A percentile compares a stretch with the other conserved stretches of the same genome.
Evolutionary conservation across 2,329 filamentous ascomycete species (phyloP).

Genomic region (Blumeria graminis): DNA sequence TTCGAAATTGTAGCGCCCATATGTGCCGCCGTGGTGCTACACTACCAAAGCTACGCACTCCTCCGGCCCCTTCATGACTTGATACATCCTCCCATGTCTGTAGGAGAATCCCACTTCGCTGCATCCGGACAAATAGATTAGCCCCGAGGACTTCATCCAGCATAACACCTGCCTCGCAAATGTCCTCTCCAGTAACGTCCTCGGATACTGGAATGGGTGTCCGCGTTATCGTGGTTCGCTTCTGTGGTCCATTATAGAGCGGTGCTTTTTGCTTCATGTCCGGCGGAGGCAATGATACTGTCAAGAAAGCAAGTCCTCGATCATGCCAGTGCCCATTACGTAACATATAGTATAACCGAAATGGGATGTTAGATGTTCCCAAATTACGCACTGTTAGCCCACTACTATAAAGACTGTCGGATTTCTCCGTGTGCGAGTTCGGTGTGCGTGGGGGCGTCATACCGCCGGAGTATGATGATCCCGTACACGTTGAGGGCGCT

Average conservation of each 20-base stretch:
- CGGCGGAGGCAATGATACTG: slow-evolving; percentile 52
- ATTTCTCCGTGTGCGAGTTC: slow-evolving; percentile 8
- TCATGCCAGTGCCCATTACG: slow-evolving; percentile 68
- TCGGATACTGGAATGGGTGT: slow-evolving; percentile 4
- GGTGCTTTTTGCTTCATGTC: slow-evolving; percentile 33
- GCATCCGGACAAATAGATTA: slow-evolving; percentile 9
- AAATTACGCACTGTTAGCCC: slow-evolving; percentile 21
- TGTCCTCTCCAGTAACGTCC: slow-evolving; percentile 1
- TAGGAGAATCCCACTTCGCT: slow-evolving; percentile 9
- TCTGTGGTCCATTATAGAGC: slow-evolving; percentile 46
- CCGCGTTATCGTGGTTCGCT: slow-evolving; percentile 65
- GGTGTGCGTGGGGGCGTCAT: slow-evolving; percentile 15
- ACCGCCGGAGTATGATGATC: slow-evolving; percentile 15
- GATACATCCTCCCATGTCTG: slow-evolving; percentile 12
- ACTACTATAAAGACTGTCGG: slow-evolving; percentile 17
- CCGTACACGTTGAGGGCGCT: slow-evolving; percentile 24
- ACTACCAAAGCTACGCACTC: slow-evolving; percentile 9
- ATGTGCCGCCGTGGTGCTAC: slow-evolving; percentile 10
- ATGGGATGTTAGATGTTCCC: slow-evolving; percentile 58
- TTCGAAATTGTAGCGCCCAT: slow-evolving; percentile 11
- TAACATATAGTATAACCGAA: slow-evolving; percentile 64
- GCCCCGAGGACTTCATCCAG: slow-evolving; percentile 10
- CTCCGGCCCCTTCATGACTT: slow-evolving; percentile 11
- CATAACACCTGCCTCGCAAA: slow-evolving; percentile 4
- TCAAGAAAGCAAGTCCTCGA: slow-evolving; percentile 61